Base-by-base conservation (phyloP, 2,329 filamentous ascomycete species). In the Claviceps fusiformis region DNA sequence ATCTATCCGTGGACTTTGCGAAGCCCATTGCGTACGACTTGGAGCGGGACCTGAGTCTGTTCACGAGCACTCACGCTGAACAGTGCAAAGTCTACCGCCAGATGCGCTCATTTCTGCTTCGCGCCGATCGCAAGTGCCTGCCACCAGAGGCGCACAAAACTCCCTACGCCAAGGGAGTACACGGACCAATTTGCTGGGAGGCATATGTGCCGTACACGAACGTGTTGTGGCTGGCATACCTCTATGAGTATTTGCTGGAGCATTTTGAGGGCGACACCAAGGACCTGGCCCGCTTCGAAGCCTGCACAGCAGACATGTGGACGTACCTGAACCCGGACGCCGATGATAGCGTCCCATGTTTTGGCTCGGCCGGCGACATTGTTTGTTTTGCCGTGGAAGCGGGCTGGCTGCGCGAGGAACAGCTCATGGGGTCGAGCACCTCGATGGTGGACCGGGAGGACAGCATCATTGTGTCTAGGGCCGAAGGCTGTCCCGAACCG, bases 11-110 rank as follows among this genome's bases (percentile, higher is more conserved):
- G 3, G 66, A 71, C 19, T 65, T 71, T 33, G 65, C 69, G 2
- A 61, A 59, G 15, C 70, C 73, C 0, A 71, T 81, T 7, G 79
- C 77, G 2, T 79, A 77, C 59, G 79, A 85, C 59, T 70, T 85
- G 10, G 82, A 85, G 60, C 72, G 73, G 46, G 82, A 85, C 55
- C 72, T 83, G 24, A 68, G 71, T 54, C 68, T 85, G 29, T 85
- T 85, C 62, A 78, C 76, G 3, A 81, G 78, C 65, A 79, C 76
- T 4, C 79, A 82, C 60, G 78, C 78, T 0, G 65, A 74, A 1
- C 82, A 85, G 63, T 85, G 79, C 63, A 72, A 73, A 44, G 79
- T 82, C 7, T 85, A 85, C 64, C 74, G 81, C 13, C 79, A 79
- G 61, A 82, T 81, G 80, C 73, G 80, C 27, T 81, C 80, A 13